Base-by-base conservation (phyloP, 345 rosid genomes). In the Angophora floribunda region DNA sequence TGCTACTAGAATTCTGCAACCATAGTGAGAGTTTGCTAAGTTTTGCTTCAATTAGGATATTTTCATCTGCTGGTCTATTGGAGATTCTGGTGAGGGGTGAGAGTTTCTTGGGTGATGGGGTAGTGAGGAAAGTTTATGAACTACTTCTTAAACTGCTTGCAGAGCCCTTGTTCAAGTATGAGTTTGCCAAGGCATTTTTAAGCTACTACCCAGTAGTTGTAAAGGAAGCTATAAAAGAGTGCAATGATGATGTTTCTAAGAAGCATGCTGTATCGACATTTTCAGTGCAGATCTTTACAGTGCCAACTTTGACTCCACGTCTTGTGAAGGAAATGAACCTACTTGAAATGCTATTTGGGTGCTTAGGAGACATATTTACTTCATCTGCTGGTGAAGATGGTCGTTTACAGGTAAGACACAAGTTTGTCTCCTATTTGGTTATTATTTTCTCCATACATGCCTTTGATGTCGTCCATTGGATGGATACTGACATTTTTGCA, bases 271-370 rank as follows among this genome's bases (percentile, higher is more conserved):
- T 96, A 84, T 91, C 97, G 70, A 92, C 93, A 78, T 97, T 97
- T 91, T 97, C 99, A 85, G 99, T 96, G 86, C 99, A 97, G 93
- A 97, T 97, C 88, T 93, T 97, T 90, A 96, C 99, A 3, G 99
- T 97, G 88, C 98, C 98, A 86, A 95, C 98, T 87, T 88, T 97
- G 65, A 96, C 97, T 87, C 97, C 98, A n/a, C 93, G 96, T 86
- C 95, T 97, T 91, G 99, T 97, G 87, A 95, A 93, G 92, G 98
- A 97, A 94, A 93, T 91, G 96, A 92, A 95, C 90, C 90, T 96
- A 53, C 90, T 97, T 52, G 91, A 87, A 50, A 91, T 95, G 92
- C 94, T 96, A 86, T 92, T 96, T 88, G 96, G 96, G 89, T 97
- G 99, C 92, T 91, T 97, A 90, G 92, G 59, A 90, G 95, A 93